Evolutionary conservation across 2,329 filamentous ascomycete genomes (phyloP), one percentile per base, ranked within the genome.

Genomic region (Lecanicillium sp.): DNA sequence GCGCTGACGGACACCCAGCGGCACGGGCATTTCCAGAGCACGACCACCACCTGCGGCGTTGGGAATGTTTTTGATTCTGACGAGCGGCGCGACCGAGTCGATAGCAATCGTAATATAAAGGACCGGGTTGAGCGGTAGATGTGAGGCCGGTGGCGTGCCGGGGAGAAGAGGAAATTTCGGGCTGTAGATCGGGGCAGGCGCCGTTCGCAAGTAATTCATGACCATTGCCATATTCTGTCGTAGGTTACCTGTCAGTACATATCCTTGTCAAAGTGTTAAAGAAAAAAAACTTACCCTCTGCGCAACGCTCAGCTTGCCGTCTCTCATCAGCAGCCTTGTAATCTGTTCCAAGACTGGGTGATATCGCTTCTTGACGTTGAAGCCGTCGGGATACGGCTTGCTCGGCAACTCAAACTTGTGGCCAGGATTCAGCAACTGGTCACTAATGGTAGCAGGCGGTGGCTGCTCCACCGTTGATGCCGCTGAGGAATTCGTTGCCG

Each of bases 281-380:
- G 15, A 8, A 30, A 13, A 2, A 28, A 5, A 4, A 57, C 76
- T 43, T 71, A 94, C 88, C 67, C 80, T 79, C 62, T 98, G 87
- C n/a, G 92, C 92, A 59, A 77, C 74, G 55, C 83, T 83, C 58
- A 94, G 77, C 69, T 95, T 94, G 51, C 92, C 92, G 62, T 96
- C 77, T 51, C 72, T 71, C 90, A 96, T 98, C 46, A 98, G 64
- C 50, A 95, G 70, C 57, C 88, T 89, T 14, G 88, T 95, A 51
- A 96, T 72, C 66, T 95, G 92, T 48, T 83, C 70, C 34, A 96
- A 70, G 7, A 95, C 72, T 2, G 85, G 78, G 56, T 95, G 84
- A 57, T 96, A 94, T 53, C 92, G 78, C 56, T 85, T 71, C 61
- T 88, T 84, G 51, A 90, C 65, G 62, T 63, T 85, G 72, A 55